phyloP scores from a whole-genome alignment of 1,139 yeast genomes.

The Zygosaccharomyces pseudobailii region DNA sequence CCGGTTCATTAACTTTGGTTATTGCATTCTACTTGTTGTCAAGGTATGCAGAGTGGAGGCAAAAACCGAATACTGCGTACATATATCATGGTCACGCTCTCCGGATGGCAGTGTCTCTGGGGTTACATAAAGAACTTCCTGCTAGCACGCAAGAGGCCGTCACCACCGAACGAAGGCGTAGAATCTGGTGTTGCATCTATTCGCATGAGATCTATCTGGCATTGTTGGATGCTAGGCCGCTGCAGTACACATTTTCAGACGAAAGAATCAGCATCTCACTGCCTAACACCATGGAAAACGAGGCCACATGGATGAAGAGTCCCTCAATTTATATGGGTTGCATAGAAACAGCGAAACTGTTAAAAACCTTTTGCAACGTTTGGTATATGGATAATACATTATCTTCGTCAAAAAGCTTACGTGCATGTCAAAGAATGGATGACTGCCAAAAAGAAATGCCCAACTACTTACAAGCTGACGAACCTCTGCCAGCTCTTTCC shows the following conservation, averaged over 20 bases:
- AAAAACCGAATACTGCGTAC: conserved; percentile 64
- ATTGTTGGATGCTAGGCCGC: conserved; percentile 62
- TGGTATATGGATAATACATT: conserved; percentile 19
- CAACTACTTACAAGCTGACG: conserved; percentile 38
- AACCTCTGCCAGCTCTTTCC: conserved; percentile 10
- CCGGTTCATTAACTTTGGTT: conserved; percentile 52
- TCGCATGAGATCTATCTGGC: conserved; percentile 63
- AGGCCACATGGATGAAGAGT: conserved; percentile 35
- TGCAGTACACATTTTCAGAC: conserved; percentile 43
- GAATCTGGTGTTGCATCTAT: conserved; percentile 61
- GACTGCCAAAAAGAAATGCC: conserved; percentile 45
- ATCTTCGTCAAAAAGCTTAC: conserved; percentile 41
- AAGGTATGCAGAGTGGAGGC: conserved; percentile 57
- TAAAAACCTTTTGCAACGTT: conserved; percentile 20
- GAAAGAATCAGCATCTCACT: conserved; percentile 49
- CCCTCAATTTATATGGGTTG: conserved; percentile 60
- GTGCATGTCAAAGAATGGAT: conserved; percentile 43
- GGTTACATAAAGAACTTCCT: conserved; percentile 49
- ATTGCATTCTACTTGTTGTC: conserved; percentile 51
- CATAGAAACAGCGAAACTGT: conserved; percentile 49
- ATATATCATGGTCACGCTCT: conserved; percentile 60
- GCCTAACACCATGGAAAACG: conserved; percentile 51
- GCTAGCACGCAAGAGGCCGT: conserved; percentile 10
- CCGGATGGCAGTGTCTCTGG: conserved; percentile 63
- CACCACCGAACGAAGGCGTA: conserved; percentile 41